Evolutionary conservation across 1,139 yeast species (phyloP), one percentile per base, ranked within the genome.

Genomic region (Zygotorulaspora mrakii): DNA sequence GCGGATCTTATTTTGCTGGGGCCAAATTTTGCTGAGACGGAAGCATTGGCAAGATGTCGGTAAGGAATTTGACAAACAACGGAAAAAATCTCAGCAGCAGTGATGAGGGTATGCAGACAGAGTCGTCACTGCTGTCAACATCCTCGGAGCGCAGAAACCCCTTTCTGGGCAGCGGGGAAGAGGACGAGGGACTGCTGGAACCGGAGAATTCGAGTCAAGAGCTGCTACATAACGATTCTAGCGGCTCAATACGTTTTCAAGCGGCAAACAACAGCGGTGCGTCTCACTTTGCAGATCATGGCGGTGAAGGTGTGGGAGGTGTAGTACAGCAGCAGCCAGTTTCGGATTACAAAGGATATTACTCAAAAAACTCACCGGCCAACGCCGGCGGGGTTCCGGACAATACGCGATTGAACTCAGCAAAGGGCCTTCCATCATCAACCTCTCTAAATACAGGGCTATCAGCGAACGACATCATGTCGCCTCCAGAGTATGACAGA

Each of bases 401-500:
- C 16, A 33, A 20, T 18, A 16, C 35, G 1, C 25, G 42, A 5
- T 18, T 43, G 33, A 32, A 27, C n/a, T 35, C 34, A 10, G 25
- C 41, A 4, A 43, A 37, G 29, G 37, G 42, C 7, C 16, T 47
- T 7, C 44, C 50, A 13, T 39, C 42, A 22, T 38, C 46, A 27
- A 41, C 46, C 5, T 42, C 49, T 25, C 21, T 43, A 33, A 40
- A 48, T 32, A 35, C 50, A 28, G 46, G 46, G 10, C 35, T 43
- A 11, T 45, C 54, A 5, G 45, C 44, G 31, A 53, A 53, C 33
- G 61, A 59, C 31, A 55, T 62, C 23, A 53, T 56, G 44, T 61
- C 65, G 1, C 80, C 82, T 6, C 69, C 77, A 0, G 79, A 74
- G 47, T 77, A 66, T 49, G 82, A 77, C 53, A 65, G 82, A 51